These are phyloP conservation scores for Juncus effusus DNA, from an alignment of 176 grass and related monocot genomes.

Conservation along the genomic window DNA sequence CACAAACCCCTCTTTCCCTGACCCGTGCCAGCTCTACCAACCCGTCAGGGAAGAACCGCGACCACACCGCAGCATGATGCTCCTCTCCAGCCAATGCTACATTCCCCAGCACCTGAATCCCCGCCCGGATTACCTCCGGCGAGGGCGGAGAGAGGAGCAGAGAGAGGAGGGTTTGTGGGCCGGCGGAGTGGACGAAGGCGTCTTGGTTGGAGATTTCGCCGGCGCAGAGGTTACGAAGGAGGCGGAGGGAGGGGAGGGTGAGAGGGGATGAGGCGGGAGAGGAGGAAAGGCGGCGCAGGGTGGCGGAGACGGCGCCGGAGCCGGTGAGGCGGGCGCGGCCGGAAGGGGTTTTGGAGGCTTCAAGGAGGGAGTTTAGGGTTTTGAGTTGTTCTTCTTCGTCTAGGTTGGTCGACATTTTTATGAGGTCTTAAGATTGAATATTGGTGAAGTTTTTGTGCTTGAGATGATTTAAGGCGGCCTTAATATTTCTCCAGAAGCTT, in stretches of 20 bases:
- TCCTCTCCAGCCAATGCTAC: constrained; percentile 49
- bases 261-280: constrained; percentile 10
- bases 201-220: constrained; percentile 55
- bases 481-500: too few species aligned
- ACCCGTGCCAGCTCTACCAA: constrained; percentile 44
- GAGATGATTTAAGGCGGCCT: too few species aligned
- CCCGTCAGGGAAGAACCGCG: constrained; percentile 46
- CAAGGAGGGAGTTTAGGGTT: constrained; percentile 39
- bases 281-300: constrained; percentile 31
- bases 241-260: constrained; percentile 55
- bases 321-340: constrained; percentile 45
- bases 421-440: background rate
- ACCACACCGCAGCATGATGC: constrained; percentile 63
- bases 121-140: constrained; percentile 41
- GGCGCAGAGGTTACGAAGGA: constrained; percentile 80
- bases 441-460: too few species aligned
- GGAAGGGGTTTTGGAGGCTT: constrained; percentile 41
- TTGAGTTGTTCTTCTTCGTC: constrained; percentile 26
- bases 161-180: constrained; percentile 33
- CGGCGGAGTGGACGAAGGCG: constrained; percentile 48
- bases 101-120: constrained; percentile 69
- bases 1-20: constrained; percentile 44
- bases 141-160: constrained; percentile 22
- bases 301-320: constrained; percentile 17
- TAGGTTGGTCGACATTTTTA: background rate